Evolutionary conservation across 169 alveolate species (phyloP).

Genomic region (Plasmodium relictum): DNA sequence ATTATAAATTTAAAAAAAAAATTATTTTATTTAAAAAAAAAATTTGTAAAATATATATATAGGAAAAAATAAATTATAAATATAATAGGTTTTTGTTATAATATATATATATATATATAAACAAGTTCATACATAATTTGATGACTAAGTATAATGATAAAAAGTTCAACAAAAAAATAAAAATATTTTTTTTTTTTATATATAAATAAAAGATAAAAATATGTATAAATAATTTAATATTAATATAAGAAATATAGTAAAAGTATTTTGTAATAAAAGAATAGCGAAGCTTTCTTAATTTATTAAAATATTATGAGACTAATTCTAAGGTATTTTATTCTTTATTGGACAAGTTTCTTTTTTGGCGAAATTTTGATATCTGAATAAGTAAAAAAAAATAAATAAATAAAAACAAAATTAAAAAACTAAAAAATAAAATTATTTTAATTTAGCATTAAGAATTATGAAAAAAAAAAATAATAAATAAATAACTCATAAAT

Average conservation of each 20-base stretch:
- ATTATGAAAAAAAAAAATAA: background rate
- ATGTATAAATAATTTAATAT: background rate
- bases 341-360: constrained; percentile 24
- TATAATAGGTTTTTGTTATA: background rate
- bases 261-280: background rate
- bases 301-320: background rate
- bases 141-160: background rate
- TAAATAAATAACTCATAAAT: background rate
- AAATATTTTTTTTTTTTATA: background rate
- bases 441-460: background rate
- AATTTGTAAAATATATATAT: no score
- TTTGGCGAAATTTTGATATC: constrained; percentile 74
- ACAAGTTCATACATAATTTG: background rate
- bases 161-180: background rate
- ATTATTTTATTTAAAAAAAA: background rate
- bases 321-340: background rate
- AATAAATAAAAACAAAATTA: background rate
- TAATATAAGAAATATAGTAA: background rate
- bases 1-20: background rate
- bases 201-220: background rate
- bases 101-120: constrained; percentile 2
- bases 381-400: background rate
- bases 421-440: background rate
- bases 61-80: background rate
- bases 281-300: background rate